Evolutionary conservation across 2,329 filamentous ascomycete species (phyloP).

Genomic region (Verticillium nubilum): DNA sequence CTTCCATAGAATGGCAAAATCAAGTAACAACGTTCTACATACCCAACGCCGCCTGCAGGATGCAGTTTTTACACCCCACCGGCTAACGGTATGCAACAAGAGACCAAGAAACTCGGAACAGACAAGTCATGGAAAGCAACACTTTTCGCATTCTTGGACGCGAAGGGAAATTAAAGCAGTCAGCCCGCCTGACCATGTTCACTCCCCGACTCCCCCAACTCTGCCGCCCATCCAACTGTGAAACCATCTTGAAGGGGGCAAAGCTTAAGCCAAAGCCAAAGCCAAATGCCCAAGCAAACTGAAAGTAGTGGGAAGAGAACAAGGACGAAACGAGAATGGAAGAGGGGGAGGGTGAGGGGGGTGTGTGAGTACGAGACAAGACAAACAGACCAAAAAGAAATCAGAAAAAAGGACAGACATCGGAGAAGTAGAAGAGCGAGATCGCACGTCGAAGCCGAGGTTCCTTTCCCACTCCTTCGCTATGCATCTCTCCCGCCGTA

Average conservation of each 20-base stretch:
- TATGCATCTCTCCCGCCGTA: constrained; percentile 30
- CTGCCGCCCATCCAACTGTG: constrained; percentile 12
- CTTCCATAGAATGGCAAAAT: neutral
- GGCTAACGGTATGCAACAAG: neutral
- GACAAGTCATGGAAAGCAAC: neutral
- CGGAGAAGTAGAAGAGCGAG: constrained; percentile 3
- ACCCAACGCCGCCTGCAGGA: neutral
- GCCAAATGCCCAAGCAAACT: constrained; percentile 6
- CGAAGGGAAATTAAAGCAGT: constrained; percentile 3
- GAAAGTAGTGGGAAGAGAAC: neutral
- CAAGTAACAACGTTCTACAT: neutral
- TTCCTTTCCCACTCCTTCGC: constrained; percentile 36
- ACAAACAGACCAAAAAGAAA: constrained; percentile 7
- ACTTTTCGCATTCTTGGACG: neutral
- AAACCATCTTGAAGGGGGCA: constrained; percentile 9
- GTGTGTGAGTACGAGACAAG: neutral
- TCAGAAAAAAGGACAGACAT: constrained; percentile 5
- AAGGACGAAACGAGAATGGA: neutral
- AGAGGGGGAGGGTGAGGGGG: neutral
- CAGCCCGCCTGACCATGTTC: constrained; percentile 10
- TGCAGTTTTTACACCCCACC: neutral
- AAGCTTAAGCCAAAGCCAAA: constrained; percentile 2
- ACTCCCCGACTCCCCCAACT: constrained; percentile 16
- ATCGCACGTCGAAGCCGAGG: constrained; percentile 30
- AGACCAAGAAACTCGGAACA: neutral